Percentiles rank a stretch among this genome's conserved stretches.
These are phyloP conservation scores for Aureobasidium melanogenum DNA, from an alignment of 2,329 filamentous ascomycete species.

Conservation along the genomic window DNA sequence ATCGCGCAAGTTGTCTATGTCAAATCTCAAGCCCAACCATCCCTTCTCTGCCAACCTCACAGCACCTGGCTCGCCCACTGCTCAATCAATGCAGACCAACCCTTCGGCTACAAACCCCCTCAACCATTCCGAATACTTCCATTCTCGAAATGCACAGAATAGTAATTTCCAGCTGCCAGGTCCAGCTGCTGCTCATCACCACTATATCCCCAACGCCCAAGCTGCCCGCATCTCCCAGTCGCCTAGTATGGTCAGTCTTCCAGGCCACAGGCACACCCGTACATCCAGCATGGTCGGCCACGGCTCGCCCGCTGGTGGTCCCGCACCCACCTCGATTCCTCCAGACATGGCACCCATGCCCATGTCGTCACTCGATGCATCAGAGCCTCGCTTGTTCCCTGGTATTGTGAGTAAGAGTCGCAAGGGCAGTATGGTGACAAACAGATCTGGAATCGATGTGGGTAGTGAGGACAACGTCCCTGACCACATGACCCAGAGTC, in stretches of 20 bases:
- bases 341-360: conserved; percentile 7
- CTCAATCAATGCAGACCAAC: conserved; percentile 31
- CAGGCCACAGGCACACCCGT: conserved; percentile 17
- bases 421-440: conserved; percentile 22
- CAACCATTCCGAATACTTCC: conserved; percentile 17
- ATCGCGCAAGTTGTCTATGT: conserved; percentile 25
- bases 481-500: conserved; percentile 9
- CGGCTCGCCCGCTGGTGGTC: conserved; percentile 15
- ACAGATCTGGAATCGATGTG: not conserved
- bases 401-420: conserved; percentile 50
- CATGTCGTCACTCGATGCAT: conserved; percentile 13
- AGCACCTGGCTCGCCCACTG: conserved; percentile 16
- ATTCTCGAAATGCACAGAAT: conserved; percentile 7
- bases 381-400: conserved; percentile 64
- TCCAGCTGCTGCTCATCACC: conserved; percentile 23
- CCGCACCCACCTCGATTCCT: conserved; percentile 9
- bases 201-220: conserved; percentile 24
- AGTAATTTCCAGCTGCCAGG: conserved; percentile 19
- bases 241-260: conserved; percentile 20
- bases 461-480: not conserved
- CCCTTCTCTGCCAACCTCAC: conserved; percentile 14
- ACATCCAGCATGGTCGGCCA: conserved; percentile 24
- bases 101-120: conserved; percentile 29
- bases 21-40: conserved; percentile 27
- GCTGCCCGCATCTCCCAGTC: conserved; percentile 28